Conservation (phyloP, 495 filamentous ascomycete genomes). For the Trichoderma parareesei region DNA sequence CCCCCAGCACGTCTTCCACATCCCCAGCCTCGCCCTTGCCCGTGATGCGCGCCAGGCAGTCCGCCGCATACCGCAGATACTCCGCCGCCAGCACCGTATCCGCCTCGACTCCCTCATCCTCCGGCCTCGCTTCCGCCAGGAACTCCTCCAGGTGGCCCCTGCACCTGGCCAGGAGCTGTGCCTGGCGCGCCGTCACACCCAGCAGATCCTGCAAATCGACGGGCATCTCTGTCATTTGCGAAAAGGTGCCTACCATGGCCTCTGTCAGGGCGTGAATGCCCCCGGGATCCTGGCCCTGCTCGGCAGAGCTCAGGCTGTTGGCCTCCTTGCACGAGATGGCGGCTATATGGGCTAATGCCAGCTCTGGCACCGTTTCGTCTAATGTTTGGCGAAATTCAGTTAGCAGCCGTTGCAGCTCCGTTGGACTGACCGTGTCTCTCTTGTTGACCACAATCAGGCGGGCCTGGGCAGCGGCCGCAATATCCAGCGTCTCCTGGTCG, state of each 20-base stretch:
- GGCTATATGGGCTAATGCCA: constrained; percentile 24
- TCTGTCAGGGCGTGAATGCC: constrained; percentile 61
- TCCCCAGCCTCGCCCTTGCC: constrained; percentile 81
- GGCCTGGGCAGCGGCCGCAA: constrained; percentile 47
- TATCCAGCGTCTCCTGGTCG: constrained; percentile 37
- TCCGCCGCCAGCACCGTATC: constrained; percentile 94
- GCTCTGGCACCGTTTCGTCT: constrained; percentile 23
- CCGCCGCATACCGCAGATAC: constrained; percentile 73
- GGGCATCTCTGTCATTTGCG: constrained; percentile 57
- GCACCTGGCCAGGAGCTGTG: constrained; percentile 69
- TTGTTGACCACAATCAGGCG: constrained; percentile 78
- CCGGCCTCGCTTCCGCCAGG: constrained; percentile 35
- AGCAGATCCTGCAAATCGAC: constrained; percentile 68
- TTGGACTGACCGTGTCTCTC: constrained; percentile 48
- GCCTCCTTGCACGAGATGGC: constrained; percentile 60
- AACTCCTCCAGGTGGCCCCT: constrained; percentile 61
- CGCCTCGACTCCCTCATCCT: constrained; percentile 33
- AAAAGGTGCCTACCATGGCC: constrained; percentile 59
- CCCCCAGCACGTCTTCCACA: constrained; percentile 93
- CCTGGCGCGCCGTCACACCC: constrained; percentile 84
- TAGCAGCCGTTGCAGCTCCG: constrained; percentile 22
- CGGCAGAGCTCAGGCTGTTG: background rate
- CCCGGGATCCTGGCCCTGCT: constrained; percentile 43
- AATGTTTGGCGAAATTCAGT: constrained; percentile 25
- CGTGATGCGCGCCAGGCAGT: constrained; percentile 74